These are phyloP conservation scores for Phytopythium kandeliae DNA, from an alignment of 352 stramenopile genomes.

Conservation along the genomic window DNA sequence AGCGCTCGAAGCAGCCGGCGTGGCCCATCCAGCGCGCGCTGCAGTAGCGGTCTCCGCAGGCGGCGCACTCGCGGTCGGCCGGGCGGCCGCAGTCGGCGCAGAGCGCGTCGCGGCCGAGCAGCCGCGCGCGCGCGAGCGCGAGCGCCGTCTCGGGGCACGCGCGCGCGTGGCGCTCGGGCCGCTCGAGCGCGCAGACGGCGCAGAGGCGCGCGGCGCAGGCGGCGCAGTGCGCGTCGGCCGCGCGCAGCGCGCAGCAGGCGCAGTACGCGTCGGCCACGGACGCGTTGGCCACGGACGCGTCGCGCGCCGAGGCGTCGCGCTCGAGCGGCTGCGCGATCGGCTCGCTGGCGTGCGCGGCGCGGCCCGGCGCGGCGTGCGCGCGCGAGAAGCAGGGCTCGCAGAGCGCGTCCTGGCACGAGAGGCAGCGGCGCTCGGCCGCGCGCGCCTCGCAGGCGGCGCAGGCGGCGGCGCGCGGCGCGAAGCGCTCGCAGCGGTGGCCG, in stretches of 20 bases:
- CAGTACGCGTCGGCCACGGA: conserved; percentile 37
- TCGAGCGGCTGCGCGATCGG: conserved; percentile 46
- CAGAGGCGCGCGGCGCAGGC: conserved; percentile 57
- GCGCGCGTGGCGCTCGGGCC: conserved; percentile 3
- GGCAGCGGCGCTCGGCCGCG: conserved; percentile 56
- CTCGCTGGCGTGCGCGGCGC: conserved; percentile 28
- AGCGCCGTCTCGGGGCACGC: conserved; percentile 60
- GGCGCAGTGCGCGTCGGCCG: conserved; percentile 42
- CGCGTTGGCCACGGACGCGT: too few species aligned
- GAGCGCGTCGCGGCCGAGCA: conserved; percentile 46
- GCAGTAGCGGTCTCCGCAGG: conserved; percentile 74
- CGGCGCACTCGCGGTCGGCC: conserved; percentile 57
- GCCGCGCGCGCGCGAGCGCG: conserved; percentile 32
- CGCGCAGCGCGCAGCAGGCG: conserved; percentile 47
- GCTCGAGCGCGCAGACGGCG: conserved; percentile 40
- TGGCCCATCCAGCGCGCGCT: conserved; percentile 84
- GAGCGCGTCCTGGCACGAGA: conserved; percentile 61
- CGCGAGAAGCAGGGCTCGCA: conserved; percentile 58
- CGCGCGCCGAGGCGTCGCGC: conserved; percentile 2
- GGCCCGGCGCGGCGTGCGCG: conserved; percentile 32
- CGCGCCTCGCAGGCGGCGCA: conserved; percentile 74
- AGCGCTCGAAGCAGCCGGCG: conserved; percentile 76
- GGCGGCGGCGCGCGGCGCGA: conserved; percentile 37
- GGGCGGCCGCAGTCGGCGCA: conserved; percentile 75
- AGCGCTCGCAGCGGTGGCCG: conserved; percentile 51